Evolutionary conservation across 495 filamentous ascomycete species (phyloP), one percentile per base, ranked within the genome.

Genomic region (Lichenothelia convexa): DNA sequence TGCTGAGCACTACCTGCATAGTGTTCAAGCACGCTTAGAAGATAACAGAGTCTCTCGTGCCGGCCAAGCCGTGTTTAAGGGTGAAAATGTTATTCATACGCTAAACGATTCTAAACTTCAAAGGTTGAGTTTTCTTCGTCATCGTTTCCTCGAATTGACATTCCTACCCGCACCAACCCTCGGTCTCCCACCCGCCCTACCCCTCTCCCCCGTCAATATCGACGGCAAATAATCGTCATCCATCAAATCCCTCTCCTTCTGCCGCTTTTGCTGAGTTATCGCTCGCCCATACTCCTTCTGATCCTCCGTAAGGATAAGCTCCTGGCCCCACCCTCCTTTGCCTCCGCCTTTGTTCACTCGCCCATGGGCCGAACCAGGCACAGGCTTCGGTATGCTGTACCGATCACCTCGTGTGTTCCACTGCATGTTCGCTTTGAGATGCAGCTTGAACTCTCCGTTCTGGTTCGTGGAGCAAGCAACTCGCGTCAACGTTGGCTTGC

Each of bases 341-440:
- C 85, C 85, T 34, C 84, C 84, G 21, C 82, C 66, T 43, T 64
- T 65, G 56, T 40, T 46, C 15, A 48, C 29, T 33, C 81, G 85
- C 22, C 84, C 85, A 55, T 66, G 89, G 9, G 85, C 53, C 9
- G 69, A 70, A 2, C 87, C 91, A 27, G 75, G 65, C n/a, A 80
- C 66, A 1, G 86, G 80, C 61, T 94, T 95, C 1, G 89, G 89
- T 18, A 97, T 72, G 50, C 80, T 85, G 58, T 71, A 97, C 9
- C 76, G 63, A 50, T 93, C 85, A 22, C 89, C 89, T 1, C 85
- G 68, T 44, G 75, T 91, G 60, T 93, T 95, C 75, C 75, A 93
- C 56, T 94, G 84, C 67, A 87, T 87, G 59, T 92, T 93, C 55
- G 75, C 77, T 68, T 93, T 92, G 36, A 97, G 59, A 49, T 93